Evolutionary conservation across 2,329 filamentous ascomycete genomes (phyloP).

Genomic region (Cryphonectria naterciae): DNA sequence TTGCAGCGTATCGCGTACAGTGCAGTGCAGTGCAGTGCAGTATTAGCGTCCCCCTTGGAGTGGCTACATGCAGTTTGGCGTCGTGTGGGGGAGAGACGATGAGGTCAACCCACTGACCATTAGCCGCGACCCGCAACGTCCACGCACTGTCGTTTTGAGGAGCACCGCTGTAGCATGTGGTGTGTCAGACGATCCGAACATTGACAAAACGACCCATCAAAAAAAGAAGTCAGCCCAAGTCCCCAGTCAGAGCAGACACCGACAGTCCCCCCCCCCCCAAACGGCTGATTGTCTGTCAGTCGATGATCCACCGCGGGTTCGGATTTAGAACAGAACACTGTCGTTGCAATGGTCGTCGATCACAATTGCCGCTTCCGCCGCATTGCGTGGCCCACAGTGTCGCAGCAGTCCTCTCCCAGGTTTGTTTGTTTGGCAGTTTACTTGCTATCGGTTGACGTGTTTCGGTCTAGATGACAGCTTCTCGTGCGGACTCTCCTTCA

Average conservation of each 20-base stretch:
- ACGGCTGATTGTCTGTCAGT: background rate
- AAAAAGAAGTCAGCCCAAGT: background rate
- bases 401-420: background rate
- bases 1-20: background rate
- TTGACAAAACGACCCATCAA: background rate
- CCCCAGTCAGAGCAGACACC: background rate
- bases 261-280: background rate
- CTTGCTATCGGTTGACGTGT: background rate
- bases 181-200: slow-evolving; percentile 2
- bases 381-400: slow-evolving; percentile 3
- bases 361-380: background rate
- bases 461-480: background rate
- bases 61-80: background rate
- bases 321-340: background rate
- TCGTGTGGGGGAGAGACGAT: background rate
- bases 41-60: background rate
- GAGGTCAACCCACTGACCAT: background rate
- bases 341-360: background rate
- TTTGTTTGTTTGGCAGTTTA: background rate
- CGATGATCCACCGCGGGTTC: background rate
- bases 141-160: background rate
- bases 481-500: background rate
- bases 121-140: background rate
- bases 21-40: background rate
- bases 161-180: background rate